phyloP scores from a whole-genome alignment of 2,329 filamentous ascomycete species.

The Fusarium piperis region DNA sequence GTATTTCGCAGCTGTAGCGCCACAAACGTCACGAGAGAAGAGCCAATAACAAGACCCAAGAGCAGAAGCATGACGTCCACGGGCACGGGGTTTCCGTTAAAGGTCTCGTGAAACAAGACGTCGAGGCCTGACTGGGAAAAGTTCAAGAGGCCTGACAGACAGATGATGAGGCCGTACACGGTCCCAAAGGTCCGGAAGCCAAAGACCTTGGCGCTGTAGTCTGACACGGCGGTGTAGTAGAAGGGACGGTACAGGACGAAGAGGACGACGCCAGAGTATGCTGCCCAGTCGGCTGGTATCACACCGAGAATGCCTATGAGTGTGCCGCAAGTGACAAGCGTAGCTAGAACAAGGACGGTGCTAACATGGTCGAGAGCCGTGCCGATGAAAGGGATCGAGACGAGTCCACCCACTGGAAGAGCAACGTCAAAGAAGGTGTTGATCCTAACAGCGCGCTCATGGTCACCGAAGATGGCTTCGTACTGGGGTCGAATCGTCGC shows the following conservation, averaged over 20 bases:
- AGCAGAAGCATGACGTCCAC: conserved; percentile 77
- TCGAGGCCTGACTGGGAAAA: conserved; percentile 86
- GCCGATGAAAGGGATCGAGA: conserved; percentile 90
- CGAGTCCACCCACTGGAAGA: conserved; percentile 81
- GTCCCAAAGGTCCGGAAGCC: conserved; percentile 92
- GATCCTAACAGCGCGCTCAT: conserved; percentile 69
- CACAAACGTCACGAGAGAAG: conserved; percentile 74
- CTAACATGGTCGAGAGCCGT: conserved; percentile 79
- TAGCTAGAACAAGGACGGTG: conserved; percentile 75
- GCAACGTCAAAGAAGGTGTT: conserved; percentile 86
- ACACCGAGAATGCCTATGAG: conserved; percentile 80
- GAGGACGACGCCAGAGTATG: conserved; percentile 78
- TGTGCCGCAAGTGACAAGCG: conserved; percentile 77
- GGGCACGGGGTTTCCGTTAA: conserved; percentile 76
- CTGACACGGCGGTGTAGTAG: conserved; percentile 91
- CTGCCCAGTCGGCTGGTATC: conserved; percentile 74
- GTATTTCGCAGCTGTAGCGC: conserved; percentile 51
- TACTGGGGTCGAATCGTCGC: conserved; percentile 88
- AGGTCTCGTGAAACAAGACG: conserved; percentile 77
- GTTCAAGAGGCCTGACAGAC: conserved; percentile 83
- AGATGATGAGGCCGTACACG: conserved; percentile 93
- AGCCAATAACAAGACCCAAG: conserved; percentile 71
- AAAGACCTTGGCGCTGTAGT: conserved; percentile 92
- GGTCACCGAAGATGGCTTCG: conserved; percentile 74
- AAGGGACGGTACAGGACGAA: conserved; percentile 89